A percentile compares a stretch with the other conserved stretches of the same genome.
Conservation (phyloP, 2,329 filamentous ascomycete genomes). For the Fusarium subglutinans region DNA sequence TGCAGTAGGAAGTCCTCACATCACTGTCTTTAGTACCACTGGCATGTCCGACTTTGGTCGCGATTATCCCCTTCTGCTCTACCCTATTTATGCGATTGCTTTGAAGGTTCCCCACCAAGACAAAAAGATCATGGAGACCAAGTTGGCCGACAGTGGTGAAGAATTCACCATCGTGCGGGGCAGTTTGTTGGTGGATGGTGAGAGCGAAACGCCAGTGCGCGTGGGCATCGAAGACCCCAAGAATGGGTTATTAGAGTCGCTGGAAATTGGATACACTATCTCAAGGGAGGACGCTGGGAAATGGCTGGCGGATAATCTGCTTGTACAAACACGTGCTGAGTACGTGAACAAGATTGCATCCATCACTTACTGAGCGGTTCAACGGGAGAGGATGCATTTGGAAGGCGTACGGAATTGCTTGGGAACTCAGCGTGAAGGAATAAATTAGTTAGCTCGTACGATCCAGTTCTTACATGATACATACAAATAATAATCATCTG, state of each 20-base stretch:
- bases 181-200: slow-evolving; percentile 49
- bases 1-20: slow-evolving; percentile 43
- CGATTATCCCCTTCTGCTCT: slow-evolving; percentile 55
- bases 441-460: background rate
- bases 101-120: slow-evolving; percentile 57
- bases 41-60: slow-evolving; percentile 50
- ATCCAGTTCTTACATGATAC: too few species aligned
- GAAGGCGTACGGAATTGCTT: background rate
- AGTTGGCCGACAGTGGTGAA: slow-evolving; percentile 43
- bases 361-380: slow-evolving; percentile 46
- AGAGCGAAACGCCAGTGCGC: slow-evolving; percentile 43
- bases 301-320: slow-evolving; percentile 56
- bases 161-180: slow-evolving; percentile 51
- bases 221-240: slow-evolving; percentile 53
- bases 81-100: slow-evolving; percentile 55
- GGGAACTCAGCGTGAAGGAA: background rate
- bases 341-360: slow-evolving; percentile 50
- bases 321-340: slow-evolving; percentile 37
- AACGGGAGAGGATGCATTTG: too few species aligned
- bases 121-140: slow-evolving; percentile 58
- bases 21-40: slow-evolving; percentile 52
- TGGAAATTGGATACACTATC: slow-evolving; percentile 58
- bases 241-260: slow-evolving; percentile 42
- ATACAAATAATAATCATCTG: too few species aligned
- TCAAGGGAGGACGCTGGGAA: slow-evolving; percentile 57